Conservation (phyloP, 2,329 filamentous ascomycete genomes). For the Ophiostoma triangulosporum region DNA sequence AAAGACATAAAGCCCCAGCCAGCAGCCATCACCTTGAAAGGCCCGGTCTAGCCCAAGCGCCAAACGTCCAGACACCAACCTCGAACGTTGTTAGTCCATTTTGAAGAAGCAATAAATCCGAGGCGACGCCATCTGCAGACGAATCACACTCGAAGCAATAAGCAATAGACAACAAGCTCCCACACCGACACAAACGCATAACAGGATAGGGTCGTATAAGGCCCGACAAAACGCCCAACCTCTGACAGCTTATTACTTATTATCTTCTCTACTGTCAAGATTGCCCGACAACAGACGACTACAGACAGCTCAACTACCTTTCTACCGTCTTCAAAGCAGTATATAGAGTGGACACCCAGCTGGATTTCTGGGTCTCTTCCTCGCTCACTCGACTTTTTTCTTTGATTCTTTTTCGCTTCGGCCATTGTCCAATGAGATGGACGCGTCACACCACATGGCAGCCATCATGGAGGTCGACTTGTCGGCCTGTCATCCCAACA, state of each 20-base stretch:
- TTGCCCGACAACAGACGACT: neutral
- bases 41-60: slow-evolving; percentile 8
- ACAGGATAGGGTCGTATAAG: neutral
- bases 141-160: neutral
- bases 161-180: neutral
- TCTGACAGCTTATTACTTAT: too few relatives aligned
- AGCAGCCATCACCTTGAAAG: neutral
- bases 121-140: neutral
- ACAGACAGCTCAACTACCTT: neutral
- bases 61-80: slow-evolving; percentile 3
- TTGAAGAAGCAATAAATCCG: neutral
- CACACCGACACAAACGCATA: neutral
- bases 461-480: slow-evolving; percentile 36
- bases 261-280: too few relatives aligned
- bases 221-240: too few relatives aligned
- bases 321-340: neutral
- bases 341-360: slow-evolving; percentile 9
- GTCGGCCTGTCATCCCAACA: slow-evolving; percentile 31
- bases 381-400: neutral
- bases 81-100: neutral
- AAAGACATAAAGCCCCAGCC: neutral
- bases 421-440: slow-evolving; percentile 22
- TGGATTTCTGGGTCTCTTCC: slow-evolving; percentile 3
- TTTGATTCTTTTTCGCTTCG: neutral
- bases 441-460: slow-evolving; percentile 23